Base-by-base conservation (phyloP, 495 filamentous ascomycete genomes). In the Aspergillus campestris region DNA sequence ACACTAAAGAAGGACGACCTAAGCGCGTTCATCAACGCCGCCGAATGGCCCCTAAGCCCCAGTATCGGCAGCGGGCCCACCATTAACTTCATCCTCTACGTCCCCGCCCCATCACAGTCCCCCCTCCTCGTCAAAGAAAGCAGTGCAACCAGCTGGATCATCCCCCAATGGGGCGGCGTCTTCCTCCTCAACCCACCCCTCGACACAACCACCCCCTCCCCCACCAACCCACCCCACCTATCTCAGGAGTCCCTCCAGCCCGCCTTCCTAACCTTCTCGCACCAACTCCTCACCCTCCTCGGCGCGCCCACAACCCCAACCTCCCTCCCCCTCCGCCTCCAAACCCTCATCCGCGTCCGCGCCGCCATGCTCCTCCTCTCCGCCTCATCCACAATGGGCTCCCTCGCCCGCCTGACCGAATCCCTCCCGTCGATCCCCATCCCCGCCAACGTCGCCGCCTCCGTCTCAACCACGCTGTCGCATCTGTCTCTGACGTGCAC, bases 121-220 rank as follows among this genome's bases (percentile, higher is more conserved):
- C 84, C 84, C 9, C 71, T 86, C 36, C 61, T 84, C 9, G 77
- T 88, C 35, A 79, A 82, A 53, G 80, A 80, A 28, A 79, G 77
- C 40, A 77, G 78, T n/a, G 85, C 82, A 2, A 89, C 84, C 32
- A 92, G 87, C 44, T 98, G 90, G 86, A 73, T 97, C 38, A 81
- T 97, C 13, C 94, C 94, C 0, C 92, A 98, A 71, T 97, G 94
- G 94, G 92, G 92, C 41, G 88, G 90, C 8, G 86, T 96, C 10
- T 81, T 83, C 58, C 81, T 96, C 38, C 66, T 94, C 34, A 86
- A 91, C 34, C 74, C 78, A 7, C 61, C 77, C 0, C 44, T 67
- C 48, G n/a, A 59, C 43, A 41, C 36, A 30, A 8, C 61, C 60
- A 18, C 39, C 37, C 33, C 49, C 43, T 39, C 48, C 33, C 49